Evolutionary conservation across 179 eudicot genomes (phyloP), one percentile per base, ranked within the genome.

Genomic region (Drosera spatulata): DNA sequence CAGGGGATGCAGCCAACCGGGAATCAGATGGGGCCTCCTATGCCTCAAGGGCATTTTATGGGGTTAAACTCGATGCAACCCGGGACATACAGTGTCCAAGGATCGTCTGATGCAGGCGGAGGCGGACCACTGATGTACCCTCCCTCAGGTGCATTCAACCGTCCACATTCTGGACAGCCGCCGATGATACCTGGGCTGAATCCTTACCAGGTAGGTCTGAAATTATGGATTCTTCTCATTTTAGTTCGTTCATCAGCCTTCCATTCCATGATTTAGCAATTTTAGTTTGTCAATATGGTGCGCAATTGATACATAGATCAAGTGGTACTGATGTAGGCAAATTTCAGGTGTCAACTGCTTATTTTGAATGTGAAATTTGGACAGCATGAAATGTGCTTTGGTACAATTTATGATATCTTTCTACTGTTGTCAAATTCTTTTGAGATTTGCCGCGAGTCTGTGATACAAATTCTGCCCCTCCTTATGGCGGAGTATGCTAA

Each of bases 11-110:
- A 84, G 71, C 86, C 82, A 59, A 68, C 77, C 40, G 65, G 82
- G 75, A 86, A 79, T 79, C 96, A 80, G 75, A 88, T 88, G 91
- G 80, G 60, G 51, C 87, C 88, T 65, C 94, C 78, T 72, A 65
- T 85, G 87, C 94, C 78, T 57, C 97, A 85, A 70, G 91, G 88
- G 39, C 97, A 85, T 70, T 85, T 79, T 62, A 82, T 84, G 85
- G 79, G 80, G 55, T 78, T 87, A 87, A 85, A 77, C 63, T 75
- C 85, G 55, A 72, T 85, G 88, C 90, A 83, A 58, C 70, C 90
- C 22, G 88, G 87, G 55, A 58, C 90, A 77, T 73, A 76, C 53
- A 82, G 81, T 61, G 80, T 83, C 64, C 97, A 87, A 71, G 89
- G 85, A 51, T 82, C 80, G 51, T 77, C 85, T 22, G 33, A 22